Conservation (phyloP, 2,329 filamentous ascomycete genomes). For the Teratosphaeriaceae sp. region DNA sequence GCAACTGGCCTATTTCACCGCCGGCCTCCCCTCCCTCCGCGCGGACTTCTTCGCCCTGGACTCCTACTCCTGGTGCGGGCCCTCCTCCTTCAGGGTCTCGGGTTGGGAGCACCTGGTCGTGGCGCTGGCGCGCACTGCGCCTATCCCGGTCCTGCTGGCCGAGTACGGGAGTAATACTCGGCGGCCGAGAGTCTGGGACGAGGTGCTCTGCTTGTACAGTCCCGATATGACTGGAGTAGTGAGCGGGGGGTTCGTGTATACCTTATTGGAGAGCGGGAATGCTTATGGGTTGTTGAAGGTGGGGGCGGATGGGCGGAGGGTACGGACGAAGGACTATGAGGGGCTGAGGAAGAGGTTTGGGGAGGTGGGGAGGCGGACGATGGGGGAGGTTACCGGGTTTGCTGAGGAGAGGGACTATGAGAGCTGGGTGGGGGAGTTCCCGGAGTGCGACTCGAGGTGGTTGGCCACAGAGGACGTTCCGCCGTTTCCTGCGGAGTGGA, state of each 20-base stretch:
- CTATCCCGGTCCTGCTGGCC: conserved; percentile 14
- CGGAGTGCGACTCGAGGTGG: conserved; percentile 3
- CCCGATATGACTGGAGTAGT: conserved; percentile 16
- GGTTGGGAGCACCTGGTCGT: conserved; percentile 15
- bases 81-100: conserved; percentile 14
- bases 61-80: conserved; percentile 12
- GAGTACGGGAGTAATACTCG: conserved; percentile 13
- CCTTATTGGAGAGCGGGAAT: conserved; percentile 11
- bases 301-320: conserved; percentile 7
- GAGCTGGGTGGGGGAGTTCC: conserved; percentile 14
- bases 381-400: conserved; percentile 7
- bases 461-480: conserved; percentile 1
- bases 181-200: conserved; percentile 11
- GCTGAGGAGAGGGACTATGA: conserved; percentile 14
- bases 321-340: conserved; percentile 10
- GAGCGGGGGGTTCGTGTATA: conserved; percentile 18
- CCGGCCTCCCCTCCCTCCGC: conserved; percentile 8
- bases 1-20: conserved; percentile 14
- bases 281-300: conserved; percentile 10
- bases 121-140: not conserved
- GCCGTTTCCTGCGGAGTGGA: conserved; percentile 4
- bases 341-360: conserved; percentile 10
- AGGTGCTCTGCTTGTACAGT: conserved; percentile 17
- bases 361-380: conserved; percentile 3
- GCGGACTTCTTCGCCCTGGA: conserved; percentile 13